Percentiles rank a stretch among this genome's conserved stretches.
Conservation (phyloP, 192 early-diverging fungal genomes). For the Entrophospora sp. region DNA sequence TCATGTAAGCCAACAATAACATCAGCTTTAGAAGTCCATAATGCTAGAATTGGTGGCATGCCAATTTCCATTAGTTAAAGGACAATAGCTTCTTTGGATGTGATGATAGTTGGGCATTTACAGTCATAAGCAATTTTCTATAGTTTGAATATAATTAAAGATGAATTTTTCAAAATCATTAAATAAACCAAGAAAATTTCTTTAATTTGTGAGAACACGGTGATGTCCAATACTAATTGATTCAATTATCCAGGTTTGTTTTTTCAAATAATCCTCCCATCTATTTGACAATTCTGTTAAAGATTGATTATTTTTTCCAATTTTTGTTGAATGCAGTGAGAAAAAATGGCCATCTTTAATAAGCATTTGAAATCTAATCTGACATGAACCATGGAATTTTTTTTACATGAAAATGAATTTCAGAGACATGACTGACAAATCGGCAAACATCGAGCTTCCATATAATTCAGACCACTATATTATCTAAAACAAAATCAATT, state of each 20-base stretch:
- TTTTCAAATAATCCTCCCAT: slow-evolving; percentile 59
- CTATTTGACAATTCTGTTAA: slow-evolving; percentile 44
- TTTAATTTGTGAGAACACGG: slow-evolving; percentile 73
- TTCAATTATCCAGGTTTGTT: slow-evolving; percentile 56
- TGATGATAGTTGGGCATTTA: slow-evolving; percentile 72
- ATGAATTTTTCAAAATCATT: slow-evolving; percentile 49
- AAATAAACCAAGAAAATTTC: slow-evolving; percentile 56
- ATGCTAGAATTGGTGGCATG: slow-evolving; percentile 57
- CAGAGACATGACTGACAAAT: slow-evolving; percentile 63
- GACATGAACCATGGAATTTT: slow-evolving; percentile 94
- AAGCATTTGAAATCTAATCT: slow-evolving; percentile 80
- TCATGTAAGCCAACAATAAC: slow-evolving; percentile 60
- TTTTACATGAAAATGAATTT: slow-evolving; percentile 80
- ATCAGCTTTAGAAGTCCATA: slow-evolving; percentile 87
- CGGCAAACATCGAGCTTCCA: slow-evolving; percentile 77
- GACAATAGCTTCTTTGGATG: slow-evolving; percentile 79
- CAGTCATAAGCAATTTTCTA: slow-evolving; percentile 86
- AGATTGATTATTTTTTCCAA: slow-evolving; percentile 26
- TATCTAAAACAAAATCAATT: slow-evolving; percentile 85
- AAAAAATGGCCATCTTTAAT: slow-evolving; percentile 35
- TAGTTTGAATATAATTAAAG: slow-evolving; percentile 98
- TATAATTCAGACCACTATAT: slow-evolving; percentile 91
- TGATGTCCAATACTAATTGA: slow-evolving; percentile 81
- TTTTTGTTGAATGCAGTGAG: slow-evolving; percentile 24
- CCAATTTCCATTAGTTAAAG: slow-evolving; percentile 40